Evolutionary conservation across 306 rosid species (phyloP).

Genomic region (Argentina anserina): DNA sequence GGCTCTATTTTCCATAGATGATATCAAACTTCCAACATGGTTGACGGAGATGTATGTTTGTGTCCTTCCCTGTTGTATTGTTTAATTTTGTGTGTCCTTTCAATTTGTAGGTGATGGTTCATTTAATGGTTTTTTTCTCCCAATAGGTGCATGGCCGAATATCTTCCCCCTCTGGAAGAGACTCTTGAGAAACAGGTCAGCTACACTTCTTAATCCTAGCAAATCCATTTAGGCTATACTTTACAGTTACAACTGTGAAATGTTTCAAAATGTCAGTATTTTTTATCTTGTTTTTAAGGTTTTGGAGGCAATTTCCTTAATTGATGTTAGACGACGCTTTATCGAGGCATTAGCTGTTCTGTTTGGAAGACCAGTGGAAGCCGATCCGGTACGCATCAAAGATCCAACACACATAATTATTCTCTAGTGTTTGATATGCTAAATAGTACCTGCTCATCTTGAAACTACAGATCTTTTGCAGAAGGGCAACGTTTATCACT

Average conservation of each 20-base stretch:
- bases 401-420: too few relatives aligned
- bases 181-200: conserved; percentile 85
- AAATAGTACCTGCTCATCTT: conserved; percentile 15
- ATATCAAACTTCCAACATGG: conserved; percentile 89
- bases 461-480: conserved; percentile 72
- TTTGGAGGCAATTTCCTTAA: conserved; percentile 67
- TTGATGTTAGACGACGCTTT: conserved; percentile 75
- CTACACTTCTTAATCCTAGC: conserved; percentile 12
- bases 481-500: conserved; percentile 72
- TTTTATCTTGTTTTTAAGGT: conserved; percentile 43
- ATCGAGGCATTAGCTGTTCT: conserved; percentile 68
- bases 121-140: conserved; percentile 12
- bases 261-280: background rate
- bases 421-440: conserved; percentile 16
- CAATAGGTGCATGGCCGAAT: conserved; percentile 93
- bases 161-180: conserved; percentile 88
- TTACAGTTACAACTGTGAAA: background rate
- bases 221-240: conserved; percentile 5
- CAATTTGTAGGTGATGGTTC: conserved; percentile 6
- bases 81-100: background rate
- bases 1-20: conserved; percentile 71
- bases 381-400: conserved; percentile 83
- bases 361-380: conserved; percentile 90
- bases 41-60: conserved; percentile 76
- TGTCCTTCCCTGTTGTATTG: background rate